These are phyloP conservation scores for Leucocoprinus birnbaumii DNA, from an alignment of 768 basidiomycete species.

Conservation along the genomic window DNA sequence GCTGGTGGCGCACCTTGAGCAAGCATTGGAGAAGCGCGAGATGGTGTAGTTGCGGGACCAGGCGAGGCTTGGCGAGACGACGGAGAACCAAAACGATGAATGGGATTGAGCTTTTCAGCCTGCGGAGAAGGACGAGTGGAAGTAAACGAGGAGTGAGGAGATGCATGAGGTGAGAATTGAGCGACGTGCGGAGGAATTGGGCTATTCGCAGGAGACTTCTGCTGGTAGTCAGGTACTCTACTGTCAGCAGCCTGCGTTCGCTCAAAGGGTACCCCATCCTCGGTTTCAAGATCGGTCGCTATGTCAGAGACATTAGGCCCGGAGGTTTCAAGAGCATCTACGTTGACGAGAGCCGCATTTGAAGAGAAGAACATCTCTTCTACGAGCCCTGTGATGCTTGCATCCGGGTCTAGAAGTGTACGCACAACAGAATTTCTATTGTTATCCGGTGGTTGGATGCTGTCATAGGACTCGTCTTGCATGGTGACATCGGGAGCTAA, in stretches of 20 bases:
- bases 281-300: slow-evolving; percentile 57
- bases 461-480: slow-evolving; percentile 38
- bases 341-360: slow-evolving; percentile 18
- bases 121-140: slow-evolving; percentile 18
- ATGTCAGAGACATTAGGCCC: slow-evolving; percentile 41
- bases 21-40: slow-evolving; percentile 27
- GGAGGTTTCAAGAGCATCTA: slow-evolving; percentile 17
- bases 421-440: slow-evolving; percentile 33
- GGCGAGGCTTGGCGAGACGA: slow-evolving; percentile 31
- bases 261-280: slow-evolving; percentile 63
- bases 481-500: neutral
- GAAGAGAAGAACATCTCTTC: slow-evolving; percentile 61
- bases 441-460: slow-evolving; percentile 39
- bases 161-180: slow-evolving; percentile 27
- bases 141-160: slow-evolving; percentile 17
- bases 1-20: slow-evolving; percentile 34
- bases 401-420: slow-evolving; percentile 41
- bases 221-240: slow-evolving; percentile 40
- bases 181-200: slow-evolving; percentile 26
- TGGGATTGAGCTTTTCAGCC: slow-evolving; percentile 14
- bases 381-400: slow-evolving; percentile 69
- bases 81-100: slow-evolving; percentile 25
- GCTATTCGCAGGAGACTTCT: slow-evolving; percentile 26
- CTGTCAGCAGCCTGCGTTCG: slow-evolving; percentile 61
- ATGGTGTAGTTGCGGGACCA: slow-evolving; percentile 32